Evolutionary conservation across 176 grass and related monocot species (phyloP), one percentile per base, ranked within the genome.

Genomic region (Saccharum spontaneum): DNA sequence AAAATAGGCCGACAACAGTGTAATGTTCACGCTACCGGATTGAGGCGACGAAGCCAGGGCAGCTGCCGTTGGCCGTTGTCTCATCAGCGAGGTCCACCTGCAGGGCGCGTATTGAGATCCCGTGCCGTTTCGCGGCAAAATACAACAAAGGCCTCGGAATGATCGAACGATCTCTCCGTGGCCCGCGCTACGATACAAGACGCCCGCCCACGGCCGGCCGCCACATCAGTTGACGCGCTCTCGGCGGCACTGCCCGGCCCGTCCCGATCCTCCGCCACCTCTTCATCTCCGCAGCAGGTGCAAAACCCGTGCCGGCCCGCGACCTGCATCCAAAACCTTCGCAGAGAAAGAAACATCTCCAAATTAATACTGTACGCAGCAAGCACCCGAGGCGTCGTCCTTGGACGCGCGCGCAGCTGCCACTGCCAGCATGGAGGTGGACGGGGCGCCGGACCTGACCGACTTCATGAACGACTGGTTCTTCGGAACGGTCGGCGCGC

Each of bases 381-480:
- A 24, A 61, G 50, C 20, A 59, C 55, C 20, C 55, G 52, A 57
- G 52, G 18, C 50, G 17, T 20, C 52, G 52, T 22, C 52, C 54
- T 62, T 22, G 52, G 13, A 39, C 75, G 7, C 57, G 45, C 28
- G 28, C 28, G 28, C 28, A 28, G 28, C 28, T 28, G 28, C 28
- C 28, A 28, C 62, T 26, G 59, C 10, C 59, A 62, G n/a, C 17
- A 88, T 86, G 79, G 83, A 82, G 86, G 59, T 86, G 50, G 79
- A 79, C 36, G 85, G 63, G 68, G 77, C 84, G 46, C 85, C 88
- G 45, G 92, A 94, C 82, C 71, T 94, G 60, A 52, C 85, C 8
- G 90, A 94, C 74, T 92, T 94, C 75, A 94, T 94, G 90, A 92
- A 94, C 85, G 92, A 94, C 78, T 94, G 92, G 92, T 94, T 94